Evolutionary conservation across 2,329 filamentous ascomycete species (phyloP).

Genomic region (Neonectria faginata): DNA sequence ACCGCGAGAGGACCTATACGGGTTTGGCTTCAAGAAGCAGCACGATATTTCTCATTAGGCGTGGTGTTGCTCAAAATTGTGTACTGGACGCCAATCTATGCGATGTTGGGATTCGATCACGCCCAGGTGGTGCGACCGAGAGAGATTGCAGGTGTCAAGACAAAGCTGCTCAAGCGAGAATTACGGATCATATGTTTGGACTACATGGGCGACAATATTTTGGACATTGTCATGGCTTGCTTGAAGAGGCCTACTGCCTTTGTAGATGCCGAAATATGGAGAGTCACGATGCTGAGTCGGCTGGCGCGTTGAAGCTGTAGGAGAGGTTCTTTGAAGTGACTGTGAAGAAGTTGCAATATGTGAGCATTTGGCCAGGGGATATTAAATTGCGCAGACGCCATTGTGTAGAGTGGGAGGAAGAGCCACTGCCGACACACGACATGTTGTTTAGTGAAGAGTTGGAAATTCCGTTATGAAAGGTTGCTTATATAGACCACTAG

Average conservation of each 20-base stretch:
- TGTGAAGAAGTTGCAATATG: conserved; percentile 4
- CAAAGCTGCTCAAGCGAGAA: background rate
- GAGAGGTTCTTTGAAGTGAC: conserved; percentile 8
- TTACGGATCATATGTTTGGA: background rate
- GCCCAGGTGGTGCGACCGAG: background rate
- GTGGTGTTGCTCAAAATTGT: conserved; percentile 15
- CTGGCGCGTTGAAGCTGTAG: conserved; percentile 1
- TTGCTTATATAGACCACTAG: too few relatives aligned
- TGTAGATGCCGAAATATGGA: background rate
- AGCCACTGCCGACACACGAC: too few relatives aligned
- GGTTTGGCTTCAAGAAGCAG: conserved; percentile 8
- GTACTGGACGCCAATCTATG: conserved; percentile 12
- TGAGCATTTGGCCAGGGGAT: background rate
- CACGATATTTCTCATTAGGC: conserved; percentile 17
- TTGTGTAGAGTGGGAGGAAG: too few relatives aligned
- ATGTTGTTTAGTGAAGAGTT: too few relatives aligned
- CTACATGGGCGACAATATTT: background rate
- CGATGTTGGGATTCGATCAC: conserved; percentile 1
- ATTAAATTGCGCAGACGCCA: too few relatives aligned
- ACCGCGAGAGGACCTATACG: background rate
- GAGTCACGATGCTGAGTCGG: background rate
- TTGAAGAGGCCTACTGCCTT: background rate
- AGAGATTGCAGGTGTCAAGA: conserved; percentile 6
- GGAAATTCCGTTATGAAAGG: too few relatives aligned
- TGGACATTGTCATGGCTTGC: conserved; percentile 8